These are phyloP conservation scores for Penicillium nucicola DNA, from an alignment of 495 filamentous ascomycete species.

Conservation along the genomic window DNA sequence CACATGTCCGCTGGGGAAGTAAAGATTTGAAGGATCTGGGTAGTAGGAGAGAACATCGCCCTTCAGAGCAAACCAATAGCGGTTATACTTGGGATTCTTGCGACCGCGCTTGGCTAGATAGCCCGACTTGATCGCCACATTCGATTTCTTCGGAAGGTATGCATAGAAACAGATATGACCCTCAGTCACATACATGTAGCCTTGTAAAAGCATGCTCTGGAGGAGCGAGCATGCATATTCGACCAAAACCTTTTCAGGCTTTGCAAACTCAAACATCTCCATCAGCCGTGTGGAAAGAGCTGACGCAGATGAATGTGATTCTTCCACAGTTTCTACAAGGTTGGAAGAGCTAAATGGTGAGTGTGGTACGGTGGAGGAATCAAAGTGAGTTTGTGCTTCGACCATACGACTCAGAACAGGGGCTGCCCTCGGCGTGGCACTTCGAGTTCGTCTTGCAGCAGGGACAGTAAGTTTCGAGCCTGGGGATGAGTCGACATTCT, in stretches of 20 bases:
- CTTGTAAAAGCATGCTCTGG: constrained; percentile 88
- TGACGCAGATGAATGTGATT: constrained; percentile 24
- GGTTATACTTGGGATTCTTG: constrained; percentile 82
- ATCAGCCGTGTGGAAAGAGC: constrained; percentile 68
- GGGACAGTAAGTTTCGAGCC: constrained; percentile 13
- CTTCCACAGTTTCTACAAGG: constrained; percentile 15
- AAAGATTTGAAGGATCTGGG: constrained; percentile 74
- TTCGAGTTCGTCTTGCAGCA: constrained; percentile 29
- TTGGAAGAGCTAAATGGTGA: constrained; percentile 10
- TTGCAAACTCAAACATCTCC: constrained; percentile 86
- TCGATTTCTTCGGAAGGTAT: constrained; percentile 86
- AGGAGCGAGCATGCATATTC: constrained; percentile 96
- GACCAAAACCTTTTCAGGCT: constrained; percentile 77
- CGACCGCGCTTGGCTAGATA: constrained; percentile 86
- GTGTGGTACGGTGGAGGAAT: constrained; percentile 25
- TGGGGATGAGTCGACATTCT: constrained; percentile 19
- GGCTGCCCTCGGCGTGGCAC: constrained; percentile 50
- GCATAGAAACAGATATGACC: constrained; percentile 97
- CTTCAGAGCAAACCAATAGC: constrained; percentile 96
- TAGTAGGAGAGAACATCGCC: constrained; percentile 96
- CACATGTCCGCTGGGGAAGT: constrained; percentile 90
- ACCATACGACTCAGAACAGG: constrained; percentile 81
- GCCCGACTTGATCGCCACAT: constrained; percentile 80
- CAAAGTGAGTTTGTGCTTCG: constrained; percentile 70
- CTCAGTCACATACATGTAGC: constrained; percentile 95